Evolutionary conservation across 768 basidiomycete species (phyloP), one percentile per base, ranked within the genome.

Genomic region (Russula brevipes): DNA sequence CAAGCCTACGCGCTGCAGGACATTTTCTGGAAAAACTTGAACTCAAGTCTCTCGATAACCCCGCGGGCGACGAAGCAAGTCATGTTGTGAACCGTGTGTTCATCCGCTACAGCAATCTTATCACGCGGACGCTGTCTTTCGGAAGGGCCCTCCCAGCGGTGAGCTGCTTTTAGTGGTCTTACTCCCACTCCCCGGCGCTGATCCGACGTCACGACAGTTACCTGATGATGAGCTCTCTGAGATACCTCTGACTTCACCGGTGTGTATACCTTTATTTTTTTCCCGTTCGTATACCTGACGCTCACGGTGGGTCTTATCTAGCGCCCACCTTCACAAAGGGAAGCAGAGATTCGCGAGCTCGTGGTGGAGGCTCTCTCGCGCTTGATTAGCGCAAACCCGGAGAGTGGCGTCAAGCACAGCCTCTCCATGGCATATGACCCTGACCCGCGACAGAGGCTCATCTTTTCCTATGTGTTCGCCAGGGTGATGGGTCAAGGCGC

Each of bases 331-430:
- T 41, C 64, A 38, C 66, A 74, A 64, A 61, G 70, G 39, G 73
- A 73, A 19, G 67, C 68, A 0, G 86, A 88, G 60, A 74, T 91
- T 45, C 83, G 88, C 14, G 87, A 91, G 62, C 76, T 91, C 16
- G 85, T 91, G 47, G 89, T 95, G 62, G 81, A 84, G 5, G 91
- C 89, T 1, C 81, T 96, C 7, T 83, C 92, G 0, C 86, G 93
- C 64, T 78, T 96, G 6, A 86, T 96, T 59, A 83, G 81, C 39
- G 83, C 91, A 12, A 96, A 96, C 70, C 86, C 89, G 16, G 91
- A 94, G 70, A 87, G 85, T 68, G 94, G 91, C 5, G 85, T 95
- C 71, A 94, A 93, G 72, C 91, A 95, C 72, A 93, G 89, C 69
- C 82, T 95, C 24, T 77, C 85, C 5, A 78, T 90, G 62, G 90